Conservation (phyloP, 1,139 yeast genomes). For the Protomyces inundatus region DNA sequence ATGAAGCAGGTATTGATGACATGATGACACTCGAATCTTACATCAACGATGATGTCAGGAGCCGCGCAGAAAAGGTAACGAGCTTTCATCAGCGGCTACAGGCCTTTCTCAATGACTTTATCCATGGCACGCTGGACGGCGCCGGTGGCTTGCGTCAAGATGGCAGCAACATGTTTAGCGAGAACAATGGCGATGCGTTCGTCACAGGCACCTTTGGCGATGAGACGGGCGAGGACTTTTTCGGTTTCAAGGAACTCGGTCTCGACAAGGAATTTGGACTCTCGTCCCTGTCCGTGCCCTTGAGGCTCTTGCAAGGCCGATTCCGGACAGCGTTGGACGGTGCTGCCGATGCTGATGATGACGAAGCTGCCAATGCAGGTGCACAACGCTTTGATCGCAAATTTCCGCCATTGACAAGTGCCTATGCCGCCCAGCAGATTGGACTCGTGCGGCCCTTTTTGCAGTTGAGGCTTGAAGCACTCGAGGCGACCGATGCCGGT, state of each 20-base stretch:
- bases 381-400: constrained; percentile 37
- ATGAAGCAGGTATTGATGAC: constrained; percentile 79
- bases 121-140: constrained; percentile 53
- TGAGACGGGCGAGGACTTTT: constrained; percentile 86
- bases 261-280: constrained; percentile 89
- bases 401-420: constrained; percentile 46
- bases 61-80: constrained; percentile 61
- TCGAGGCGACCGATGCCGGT: constrained; percentile 44
- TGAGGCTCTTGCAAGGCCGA: constrained; percentile 78
- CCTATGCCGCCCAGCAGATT: constrained; percentile 49
- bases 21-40: constrained; percentile 72
- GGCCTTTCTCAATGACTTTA: constrained; percentile 63
- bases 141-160: constrained; percentile 42
- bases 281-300: constrained; percentile 77
- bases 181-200: constrained; percentile 80
- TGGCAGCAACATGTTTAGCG: constrained; percentile 57
- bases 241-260: constrained; percentile 92
- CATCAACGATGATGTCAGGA: constrained; percentile 64
- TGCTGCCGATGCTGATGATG: constrained; percentile 31
- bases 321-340: constrained; percentile 43
- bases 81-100: constrained; percentile 57
- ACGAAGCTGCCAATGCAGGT: constrained; percentile 25
- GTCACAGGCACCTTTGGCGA: constrained; percentile 89
- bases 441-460: constrained; percentile 60
- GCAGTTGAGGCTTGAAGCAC: constrained; percentile 34